Conservation (phyloP, 148 eudicot genomes). For the Dysphania ambrosioides region DNA sequence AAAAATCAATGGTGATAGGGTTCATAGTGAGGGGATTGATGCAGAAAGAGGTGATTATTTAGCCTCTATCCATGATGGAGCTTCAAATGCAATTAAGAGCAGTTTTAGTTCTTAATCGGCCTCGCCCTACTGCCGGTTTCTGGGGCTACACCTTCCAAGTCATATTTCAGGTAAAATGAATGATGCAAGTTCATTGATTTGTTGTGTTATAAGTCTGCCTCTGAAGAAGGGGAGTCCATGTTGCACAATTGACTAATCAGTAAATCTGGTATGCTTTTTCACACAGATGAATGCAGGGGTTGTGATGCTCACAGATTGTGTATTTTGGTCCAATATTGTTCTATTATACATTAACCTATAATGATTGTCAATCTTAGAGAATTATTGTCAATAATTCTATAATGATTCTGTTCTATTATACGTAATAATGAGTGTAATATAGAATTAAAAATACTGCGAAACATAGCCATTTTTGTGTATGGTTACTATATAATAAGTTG, state of each 20-base stretch:
- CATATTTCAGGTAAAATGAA: slow-evolving; percentile 64
- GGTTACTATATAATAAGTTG: too few relatives aligned
- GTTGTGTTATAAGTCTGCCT: not conserved
- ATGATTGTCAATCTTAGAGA: too few relatives aligned
- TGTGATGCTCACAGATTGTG: slow-evolving; percentile 78
- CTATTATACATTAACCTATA: too few relatives aligned
- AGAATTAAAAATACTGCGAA: too few relatives aligned
- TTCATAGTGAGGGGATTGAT: slow-evolving; percentile 38
- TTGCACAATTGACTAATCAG: not conserved
- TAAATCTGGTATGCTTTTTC: too few relatives aligned
- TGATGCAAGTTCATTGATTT: not conserved
- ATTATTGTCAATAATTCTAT: too few relatives aligned
- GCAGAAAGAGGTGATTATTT: slow-evolving; percentile 43
- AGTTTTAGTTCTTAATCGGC: slow-evolving; percentile 21
- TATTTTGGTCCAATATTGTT: slow-evolving; percentile 75
- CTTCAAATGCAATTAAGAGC: slow-evolving; percentile 27
- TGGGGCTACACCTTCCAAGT: slow-evolving; percentile 76
- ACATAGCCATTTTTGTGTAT: too few relatives aligned
- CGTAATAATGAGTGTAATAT: too few relatives aligned
- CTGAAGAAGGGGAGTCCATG: slow-evolving; percentile 8
- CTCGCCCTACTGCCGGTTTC: slow-evolving; percentile 57
- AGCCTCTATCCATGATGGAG: slow-evolving; percentile 17
- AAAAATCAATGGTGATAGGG: slow-evolving; percentile 38
- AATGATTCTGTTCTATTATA: too few relatives aligned
- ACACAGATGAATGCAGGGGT: slow-evolving; percentile 91